Conservation (phyloP, 2,329 filamentous ascomycete genomes). For the Phaeosphaeria sp. region DNA sequence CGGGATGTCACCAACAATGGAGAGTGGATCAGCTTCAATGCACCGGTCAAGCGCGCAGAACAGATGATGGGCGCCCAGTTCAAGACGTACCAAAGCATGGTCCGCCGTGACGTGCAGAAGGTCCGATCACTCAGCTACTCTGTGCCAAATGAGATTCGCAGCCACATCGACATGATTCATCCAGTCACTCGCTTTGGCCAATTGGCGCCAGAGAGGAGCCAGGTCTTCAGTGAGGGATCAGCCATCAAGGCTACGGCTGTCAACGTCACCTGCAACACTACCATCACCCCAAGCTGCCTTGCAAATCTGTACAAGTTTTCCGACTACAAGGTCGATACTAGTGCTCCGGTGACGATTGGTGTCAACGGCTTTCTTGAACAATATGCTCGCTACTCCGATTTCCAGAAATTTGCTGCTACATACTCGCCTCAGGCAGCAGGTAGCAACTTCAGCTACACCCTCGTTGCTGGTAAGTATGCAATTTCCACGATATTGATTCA, state of each 20-base stretch:
- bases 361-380: slow-evolving; percentile 58
- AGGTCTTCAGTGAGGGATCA: slow-evolving; percentile 39
- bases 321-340: slow-evolving; percentile 50
- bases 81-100: slow-evolving; percentile 60
- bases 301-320: slow-evolving; percentile 55
- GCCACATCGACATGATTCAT: slow-evolving; percentile 68
- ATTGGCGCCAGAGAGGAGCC: slow-evolving; percentile 52
- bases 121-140: slow-evolving; percentile 68
- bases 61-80: slow-evolving; percentile 65
- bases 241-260: slow-evolving; percentile 28
- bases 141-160: slow-evolving; percentile 62
- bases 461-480: slow-evolving; percentile 50
- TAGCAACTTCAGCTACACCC: slow-evolving; percentile 54
- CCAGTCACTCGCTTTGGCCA: slow-evolving; percentile 69
- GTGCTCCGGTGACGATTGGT: slow-evolving; percentile 47
- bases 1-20: slow-evolving; percentile 58
- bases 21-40: slow-evolving; percentile 68
- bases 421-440: slow-evolving; percentile 51
- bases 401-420: slow-evolving; percentile 49
- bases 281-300: slow-evolving; percentile 57
- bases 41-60: slow-evolving; percentile 61
- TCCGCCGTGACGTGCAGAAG: slow-evolving; percentile 51
- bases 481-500: not conserved
- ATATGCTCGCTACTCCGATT: slow-evolving; percentile 57
- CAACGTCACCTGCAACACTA: slow-evolving; percentile 50